These are phyloP conservation scores for Pontederia crassipes DNA, from an alignment of 176 grass and related monocot species.

Conservation along the genomic window DNA sequence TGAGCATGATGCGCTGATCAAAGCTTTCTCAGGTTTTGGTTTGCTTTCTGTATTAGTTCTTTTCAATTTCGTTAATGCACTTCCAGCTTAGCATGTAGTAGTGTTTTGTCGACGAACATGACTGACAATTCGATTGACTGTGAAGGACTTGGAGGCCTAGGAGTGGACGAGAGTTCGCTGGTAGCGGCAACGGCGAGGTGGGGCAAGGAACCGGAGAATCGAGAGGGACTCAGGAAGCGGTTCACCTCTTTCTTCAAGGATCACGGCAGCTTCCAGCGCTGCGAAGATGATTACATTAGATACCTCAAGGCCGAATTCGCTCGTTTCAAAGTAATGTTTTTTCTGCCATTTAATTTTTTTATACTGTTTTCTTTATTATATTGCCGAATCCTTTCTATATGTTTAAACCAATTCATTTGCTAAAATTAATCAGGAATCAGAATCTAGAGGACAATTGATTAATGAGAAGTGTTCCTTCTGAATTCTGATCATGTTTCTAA, in stretches of 20 bases:
- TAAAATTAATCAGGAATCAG: no score
- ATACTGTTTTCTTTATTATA: background rate
- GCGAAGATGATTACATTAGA: conserved; percentile 54
- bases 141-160: conserved; percentile 58
- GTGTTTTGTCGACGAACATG: background rate
- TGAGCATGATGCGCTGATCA: conserved; percentile 62
- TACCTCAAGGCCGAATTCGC: conserved; percentile 61
- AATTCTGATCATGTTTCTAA: background rate
- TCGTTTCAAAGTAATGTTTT: conserved; percentile 45
- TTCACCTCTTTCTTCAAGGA: conserved; percentile 45
- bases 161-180: conserved; percentile 62
- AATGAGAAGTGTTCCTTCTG: background rate
- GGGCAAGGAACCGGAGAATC: conserved; percentile 70
- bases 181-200: conserved; percentile 48
- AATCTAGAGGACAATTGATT: no score
- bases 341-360: background rate
- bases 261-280: conserved; percentile 48
- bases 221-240: conserved; percentile 42
- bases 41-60: background rate
- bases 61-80: background rate
- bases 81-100: no score
- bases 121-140: background rate
- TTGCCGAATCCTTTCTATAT: background rate
- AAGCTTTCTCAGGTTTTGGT: conserved; percentile 76
- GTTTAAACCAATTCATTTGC: background rate